Evolutionary conservation across 345 rosid species (phyloP).

Genomic region (Corymbia maculata): DNA sequence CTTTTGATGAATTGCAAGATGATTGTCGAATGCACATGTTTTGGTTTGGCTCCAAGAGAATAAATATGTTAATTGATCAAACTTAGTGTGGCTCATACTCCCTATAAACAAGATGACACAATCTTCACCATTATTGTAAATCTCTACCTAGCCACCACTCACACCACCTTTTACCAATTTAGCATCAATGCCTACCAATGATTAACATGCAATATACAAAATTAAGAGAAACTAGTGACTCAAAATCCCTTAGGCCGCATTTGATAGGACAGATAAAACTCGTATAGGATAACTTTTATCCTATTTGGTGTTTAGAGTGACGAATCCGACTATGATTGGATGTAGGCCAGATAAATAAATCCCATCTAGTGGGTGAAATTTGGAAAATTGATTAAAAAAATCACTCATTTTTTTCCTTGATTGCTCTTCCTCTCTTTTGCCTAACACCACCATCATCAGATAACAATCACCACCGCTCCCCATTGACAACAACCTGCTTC

Average conservation of each 20-base stretch:
- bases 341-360: neutral
- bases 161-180: neutral
- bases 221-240: neutral
- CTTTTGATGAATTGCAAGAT: neutral
- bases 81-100: no score
- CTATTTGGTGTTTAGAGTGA: neutral
- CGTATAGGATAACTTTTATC: neutral
- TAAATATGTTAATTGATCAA: neutral
- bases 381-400: neutral
- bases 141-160: no score
- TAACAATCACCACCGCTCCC: neutral
- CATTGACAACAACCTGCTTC: neutral
- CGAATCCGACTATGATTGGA: no score
- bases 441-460: neutral
- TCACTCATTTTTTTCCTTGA: fast-evolving
- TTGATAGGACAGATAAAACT: neutral
- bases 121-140: no score
- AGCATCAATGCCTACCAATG: neutral
- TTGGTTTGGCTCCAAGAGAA: neutral
- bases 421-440: neutral
- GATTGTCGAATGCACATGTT: neutral
- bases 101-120: no score
- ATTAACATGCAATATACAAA: neutral
- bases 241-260: neutral
- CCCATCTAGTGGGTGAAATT: neutral